Evolutionary conservation across 2,329 filamentous ascomycete species (phyloP).

Genomic region (Ascochyta clinopodiicola): DNA sequence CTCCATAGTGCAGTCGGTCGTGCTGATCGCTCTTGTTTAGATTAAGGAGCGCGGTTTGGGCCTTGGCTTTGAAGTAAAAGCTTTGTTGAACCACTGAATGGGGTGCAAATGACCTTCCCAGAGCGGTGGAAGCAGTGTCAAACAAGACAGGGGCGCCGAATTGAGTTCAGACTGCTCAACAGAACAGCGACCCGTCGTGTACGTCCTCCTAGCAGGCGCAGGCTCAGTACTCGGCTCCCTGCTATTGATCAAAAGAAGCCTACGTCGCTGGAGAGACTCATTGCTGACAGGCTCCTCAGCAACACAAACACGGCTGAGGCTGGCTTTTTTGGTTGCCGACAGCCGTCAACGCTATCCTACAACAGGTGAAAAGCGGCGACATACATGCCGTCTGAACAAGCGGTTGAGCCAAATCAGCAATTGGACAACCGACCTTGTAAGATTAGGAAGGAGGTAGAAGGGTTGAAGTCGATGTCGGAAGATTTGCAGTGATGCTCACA

Average conservation of each 20-base stretch:
- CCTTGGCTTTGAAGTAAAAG: constrained; percentile 23
- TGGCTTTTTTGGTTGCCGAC: neutral
- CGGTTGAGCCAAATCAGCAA: neutral
- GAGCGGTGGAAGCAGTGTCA: neutral
- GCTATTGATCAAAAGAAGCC: neutral
- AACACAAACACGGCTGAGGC: neutral
- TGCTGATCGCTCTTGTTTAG: constrained; percentile 31
- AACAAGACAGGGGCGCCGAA: neutral
- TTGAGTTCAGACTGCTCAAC: neutral
- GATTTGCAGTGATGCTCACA: neutral
- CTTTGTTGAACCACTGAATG: neutral
- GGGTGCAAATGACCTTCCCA: neutral
- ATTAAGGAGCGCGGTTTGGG: constrained; percentile 30
- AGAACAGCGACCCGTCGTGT: neutral
- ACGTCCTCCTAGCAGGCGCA: neutral
- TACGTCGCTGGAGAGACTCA: neutral
- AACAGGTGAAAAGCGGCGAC: neutral
- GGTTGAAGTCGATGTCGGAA: neutral
- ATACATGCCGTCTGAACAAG: neutral
- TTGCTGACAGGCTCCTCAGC: neutral
- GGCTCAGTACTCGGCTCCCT: neutral
- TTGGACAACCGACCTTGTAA: neutral
- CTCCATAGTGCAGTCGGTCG: constrained; percentile 21
- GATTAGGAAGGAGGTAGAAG: constrained; percentile 10
- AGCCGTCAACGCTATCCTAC: neutral